Evolutionary conservation across 192 early-diverging fungal genomes (phyloP), one percentile per base, ranked within the genome.

Genomic region (Coemansia sp.): DNA sequence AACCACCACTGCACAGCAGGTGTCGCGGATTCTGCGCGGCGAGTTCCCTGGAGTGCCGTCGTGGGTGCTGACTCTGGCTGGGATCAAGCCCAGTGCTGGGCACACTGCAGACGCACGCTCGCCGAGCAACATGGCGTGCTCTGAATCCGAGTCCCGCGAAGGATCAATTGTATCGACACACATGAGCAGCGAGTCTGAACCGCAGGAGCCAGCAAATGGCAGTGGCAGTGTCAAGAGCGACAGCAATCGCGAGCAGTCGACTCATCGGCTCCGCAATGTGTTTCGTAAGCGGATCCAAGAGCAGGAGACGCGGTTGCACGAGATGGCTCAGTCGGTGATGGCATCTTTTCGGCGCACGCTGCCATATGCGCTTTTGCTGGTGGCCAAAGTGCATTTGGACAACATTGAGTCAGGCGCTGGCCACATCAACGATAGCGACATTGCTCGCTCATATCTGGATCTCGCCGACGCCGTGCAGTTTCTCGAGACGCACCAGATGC

Each of bases 301-400:
- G 6, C 68, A 74, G 18, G 77, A 80, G 51, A 61, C 61, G 24
- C 68, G 68, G 7, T 54, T 80, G 22, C 77, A 68, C 20, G 71
- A 71, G 47, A 57, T 80, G 27, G 64, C 71, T 0, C 55, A 64
- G 11, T 80, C 77, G 23, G 77, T 74, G 12, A 66, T 80, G 53
- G 62, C 77, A 5, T 80, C 77, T 2, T 80, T 70, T 62, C 77
- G 68, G 26, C 68, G 77, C 39, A 80, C 77, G 12, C 60, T 80
- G 61, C 77, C 77, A 9, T 80, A 80, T 35, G 67, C 77, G 3
- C 64, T 80, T 13, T 49, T 80, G 52, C 58, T 80, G 54, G 71
- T 65, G 5, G 71, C 71, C 47, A 80, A 80, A 47, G 71, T 80
- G 22, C 77, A 80, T 56, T 41, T 74, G 12, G 77, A 80, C 71